Conservation (phyloP, 805 yeast genomes). For the Tetrapisispora pingtungensis region DNA sequence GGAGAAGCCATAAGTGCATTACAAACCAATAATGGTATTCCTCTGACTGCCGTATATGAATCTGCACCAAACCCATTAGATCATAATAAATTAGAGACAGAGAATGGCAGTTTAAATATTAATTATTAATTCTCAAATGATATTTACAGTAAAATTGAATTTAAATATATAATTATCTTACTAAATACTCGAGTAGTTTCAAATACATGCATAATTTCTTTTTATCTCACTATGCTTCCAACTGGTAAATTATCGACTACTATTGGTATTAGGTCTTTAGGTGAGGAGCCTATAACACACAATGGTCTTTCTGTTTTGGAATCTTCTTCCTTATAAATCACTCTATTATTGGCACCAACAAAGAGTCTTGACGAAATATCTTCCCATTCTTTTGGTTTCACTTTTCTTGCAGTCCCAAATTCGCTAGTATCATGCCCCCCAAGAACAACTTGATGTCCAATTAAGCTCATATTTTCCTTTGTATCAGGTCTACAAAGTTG, state of each 20-base stretch:
- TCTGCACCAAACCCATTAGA: constrained; percentile 90
- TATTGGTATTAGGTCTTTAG: constrained; percentile 4
- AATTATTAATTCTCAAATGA: not conserved
- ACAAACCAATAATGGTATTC: constrained; percentile 26
- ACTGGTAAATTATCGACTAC: constrained; percentile 10
- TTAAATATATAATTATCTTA: too few relatives aligned
- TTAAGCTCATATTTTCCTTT: too few relatives aligned
- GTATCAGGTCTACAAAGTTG: constrained; percentile 12
- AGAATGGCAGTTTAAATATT: constrained; percentile 2
- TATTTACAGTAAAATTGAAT: too few relatives aligned
- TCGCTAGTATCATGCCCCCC: not conserved
- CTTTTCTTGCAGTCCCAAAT: constrained; percentile 8
- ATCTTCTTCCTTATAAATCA: not conserved
- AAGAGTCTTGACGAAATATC: constrained; percentile 13
- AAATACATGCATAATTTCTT: not conserved
- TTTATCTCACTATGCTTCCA: constrained; percentile 12
- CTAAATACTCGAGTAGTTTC: too few relatives aligned
- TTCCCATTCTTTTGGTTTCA: constrained; percentile 16
- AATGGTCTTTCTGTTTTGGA: too few relatives aligned
- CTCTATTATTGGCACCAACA: constrained; percentile 7
- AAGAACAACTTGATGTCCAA: constrained; percentile 4
- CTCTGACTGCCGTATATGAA: constrained; percentile 72
- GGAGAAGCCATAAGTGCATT: constrained; percentile 45
- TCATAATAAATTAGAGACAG: constrained; percentile 41
- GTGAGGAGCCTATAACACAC: too few relatives aligned